Evolutionary conservation across 345 rosid species (phyloP).

Genomic region (Acer campestre): DNA sequence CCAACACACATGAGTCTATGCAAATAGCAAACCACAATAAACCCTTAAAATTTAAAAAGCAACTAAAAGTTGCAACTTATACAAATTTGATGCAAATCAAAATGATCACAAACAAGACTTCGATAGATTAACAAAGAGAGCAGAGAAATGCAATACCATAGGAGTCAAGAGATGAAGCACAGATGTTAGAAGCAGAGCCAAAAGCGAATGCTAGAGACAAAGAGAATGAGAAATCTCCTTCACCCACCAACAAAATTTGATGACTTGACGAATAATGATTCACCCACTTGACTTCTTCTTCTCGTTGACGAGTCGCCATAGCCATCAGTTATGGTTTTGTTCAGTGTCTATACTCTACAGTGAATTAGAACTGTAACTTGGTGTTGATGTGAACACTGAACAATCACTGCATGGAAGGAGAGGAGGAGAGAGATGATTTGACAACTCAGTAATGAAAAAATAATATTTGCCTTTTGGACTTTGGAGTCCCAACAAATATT

Average conservation of each 20-base stretch:
- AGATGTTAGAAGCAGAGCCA: slow-evolving; percentile 50
- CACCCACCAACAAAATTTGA: slow-evolving; percentile 56
- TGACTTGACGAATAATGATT: slow-evolving; percentile 48
- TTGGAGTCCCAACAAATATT: too few species aligned
- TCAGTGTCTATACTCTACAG: not conserved
- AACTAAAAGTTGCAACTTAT: not conserved
- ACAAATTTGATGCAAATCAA: not conserved
- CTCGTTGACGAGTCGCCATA: not conserved
- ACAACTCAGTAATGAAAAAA: too few species aligned
- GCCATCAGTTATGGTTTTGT: not conserved
- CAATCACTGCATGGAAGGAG: not conserved
- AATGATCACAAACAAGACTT: not conserved
- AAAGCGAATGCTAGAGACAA: slow-evolving; percentile 40
- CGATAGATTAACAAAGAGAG: not conserved
- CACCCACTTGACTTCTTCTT: slow-evolving; percentile 35
- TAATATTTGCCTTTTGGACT: too few species aligned
- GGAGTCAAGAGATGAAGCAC: slow-evolving; percentile 57
- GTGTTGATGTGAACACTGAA: not conserved
- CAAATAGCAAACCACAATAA: too few species aligned
- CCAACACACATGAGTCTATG: too few species aligned
- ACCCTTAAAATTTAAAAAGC: too few species aligned
- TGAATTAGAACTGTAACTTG: too few species aligned
- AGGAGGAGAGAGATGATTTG: too few species aligned
- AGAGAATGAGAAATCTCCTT: slow-evolving; percentile 69
- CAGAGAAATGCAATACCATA: slow-evolving; percentile 31